A percentile compares a stretch with the other conserved stretches of the same genome.
phyloP scores from a whole-genome alignment of 2,329 filamentous ascomycete genomes.

The Plectosphaerella plurivora region DNA sequence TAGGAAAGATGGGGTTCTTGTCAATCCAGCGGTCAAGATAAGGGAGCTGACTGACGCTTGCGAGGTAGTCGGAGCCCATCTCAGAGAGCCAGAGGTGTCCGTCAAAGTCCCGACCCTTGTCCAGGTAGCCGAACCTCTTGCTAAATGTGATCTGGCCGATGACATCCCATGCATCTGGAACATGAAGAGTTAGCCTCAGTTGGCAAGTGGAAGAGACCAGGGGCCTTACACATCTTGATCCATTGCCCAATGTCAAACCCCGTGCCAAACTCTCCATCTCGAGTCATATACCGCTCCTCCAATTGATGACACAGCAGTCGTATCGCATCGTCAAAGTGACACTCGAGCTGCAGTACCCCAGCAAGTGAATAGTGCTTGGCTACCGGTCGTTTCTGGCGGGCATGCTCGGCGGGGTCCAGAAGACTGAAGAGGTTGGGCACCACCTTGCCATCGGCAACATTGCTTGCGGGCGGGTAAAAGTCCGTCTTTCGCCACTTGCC shows the following conservation, averaged over 20 bases:
- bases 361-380: constrained; percentile 27
- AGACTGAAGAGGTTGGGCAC: constrained; percentile 32
- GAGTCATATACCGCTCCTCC: constrained; percentile 21
- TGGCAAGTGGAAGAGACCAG: constrained; percentile 14
- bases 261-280: constrained; percentile 12
- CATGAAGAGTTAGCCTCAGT: neutral
- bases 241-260: neutral
- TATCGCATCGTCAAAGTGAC: constrained; percentile 24
- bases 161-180: constrained; percentile 31
- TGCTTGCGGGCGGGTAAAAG: constrained; percentile 29
- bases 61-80: constrained; percentile 27
- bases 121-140: constrained; percentile 34
- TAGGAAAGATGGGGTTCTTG: constrained; percentile 20
- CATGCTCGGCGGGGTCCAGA: constrained; percentile 24
- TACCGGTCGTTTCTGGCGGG: constrained; percentile 29
- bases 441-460: constrained; percentile 26
- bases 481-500: constrained; percentile 24
- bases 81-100: constrained; percentile 23
- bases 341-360: constrained; percentile 21
- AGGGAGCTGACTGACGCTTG: constrained; percentile 20
- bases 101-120: constrained; percentile 29
- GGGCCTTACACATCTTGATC: constrained; percentile 12
- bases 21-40: constrained; percentile 20
- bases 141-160: constrained; percentile 34
- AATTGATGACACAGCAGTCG: constrained; percentile 20